Base-by-base conservation (phyloP, 306 rosid species). In the Trichosanthes cucumerina region DNA sequence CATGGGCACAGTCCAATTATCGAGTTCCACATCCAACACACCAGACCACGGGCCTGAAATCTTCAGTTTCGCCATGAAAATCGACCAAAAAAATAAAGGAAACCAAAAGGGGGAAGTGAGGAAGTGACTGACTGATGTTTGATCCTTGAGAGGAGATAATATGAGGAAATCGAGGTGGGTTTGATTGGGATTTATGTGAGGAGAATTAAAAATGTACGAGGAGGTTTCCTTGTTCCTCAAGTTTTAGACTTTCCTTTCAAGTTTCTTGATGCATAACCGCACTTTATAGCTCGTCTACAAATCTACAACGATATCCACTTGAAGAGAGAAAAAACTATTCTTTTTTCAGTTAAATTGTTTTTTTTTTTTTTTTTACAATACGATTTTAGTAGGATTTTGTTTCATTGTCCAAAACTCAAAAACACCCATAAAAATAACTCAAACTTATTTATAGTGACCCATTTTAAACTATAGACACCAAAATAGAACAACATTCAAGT, bases 11-110 rank as follows among this genome's bases (percentile, higher is more conserved):
- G 92, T 94, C 97, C 96, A 92, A 19, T 50, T 23, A 7, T 87
- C 90, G 33, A 91, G 84, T 47, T 89, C 93, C 8, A 92, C 88
- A 65, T 86, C 97, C 11, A 94, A 28, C 18, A 89, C 84, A 26
- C 98, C 98, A 0, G 87, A 75, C 98, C 98, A 92, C 36, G 91
- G 70, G 9, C 98, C 98, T 54, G 90, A 94, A 72, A 94, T 84
- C 91, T 92, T 92, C 82, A 94, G 76, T 80, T 90, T 92, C 84
- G 96, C 89, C 98, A 94, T 94, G 39, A 52, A 52, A 77, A 50
- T 9, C 10, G 58, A 49, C 7, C 24, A 33, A 14, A 52, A 43
- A 4, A 24, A 43, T 5, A 64, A 44, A 24, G 52, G 36, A 26
- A 2, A 46, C 1, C 10, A 6, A 24, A 12, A 31, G 13, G 24